Evolutionary conservation across 108 stramenopile species (phyloP).

Genomic region (Stephanodiscus triporus): DNA sequence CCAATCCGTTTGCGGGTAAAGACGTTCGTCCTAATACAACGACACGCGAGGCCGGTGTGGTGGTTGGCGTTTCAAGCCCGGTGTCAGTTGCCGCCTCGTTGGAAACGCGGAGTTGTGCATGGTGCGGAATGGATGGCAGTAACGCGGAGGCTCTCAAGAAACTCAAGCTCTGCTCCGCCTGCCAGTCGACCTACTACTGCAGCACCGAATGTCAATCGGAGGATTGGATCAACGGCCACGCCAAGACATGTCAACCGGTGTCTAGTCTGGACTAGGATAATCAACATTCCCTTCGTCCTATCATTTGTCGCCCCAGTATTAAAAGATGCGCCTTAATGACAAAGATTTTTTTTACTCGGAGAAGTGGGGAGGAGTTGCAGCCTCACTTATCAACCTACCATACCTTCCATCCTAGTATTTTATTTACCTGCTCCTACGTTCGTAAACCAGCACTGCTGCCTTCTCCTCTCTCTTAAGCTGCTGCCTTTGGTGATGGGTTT

Average conservation of each 20-base stretch:
- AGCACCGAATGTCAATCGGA: conserved; percentile 3
- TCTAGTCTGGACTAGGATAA: background rate
- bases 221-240: conserved; percentile 4
- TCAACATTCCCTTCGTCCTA: no score
- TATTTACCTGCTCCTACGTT: no score
- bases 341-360: no score
- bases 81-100: background rate
- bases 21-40: background rate
- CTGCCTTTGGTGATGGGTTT: no score
- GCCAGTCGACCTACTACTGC: conserved; percentile 5
- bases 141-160: background rate
- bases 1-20: background rate
- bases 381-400: no score
- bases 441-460: no score
- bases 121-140: background rate
- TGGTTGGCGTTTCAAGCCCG: background rate
- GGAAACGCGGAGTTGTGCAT: background rate
- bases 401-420: no score
- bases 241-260: background rate
- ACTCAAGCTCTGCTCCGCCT: conserved; percentile 1
- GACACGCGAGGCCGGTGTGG: no score
- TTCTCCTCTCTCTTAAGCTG: no score
- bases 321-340: no score
- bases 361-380: no score
- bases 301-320: no score